Evolutionary conservation across 2,329 filamentous ascomycete species (phyloP), one percentile per base, ranked within the genome.

Genomic region (Fusarium luffae): DNA sequence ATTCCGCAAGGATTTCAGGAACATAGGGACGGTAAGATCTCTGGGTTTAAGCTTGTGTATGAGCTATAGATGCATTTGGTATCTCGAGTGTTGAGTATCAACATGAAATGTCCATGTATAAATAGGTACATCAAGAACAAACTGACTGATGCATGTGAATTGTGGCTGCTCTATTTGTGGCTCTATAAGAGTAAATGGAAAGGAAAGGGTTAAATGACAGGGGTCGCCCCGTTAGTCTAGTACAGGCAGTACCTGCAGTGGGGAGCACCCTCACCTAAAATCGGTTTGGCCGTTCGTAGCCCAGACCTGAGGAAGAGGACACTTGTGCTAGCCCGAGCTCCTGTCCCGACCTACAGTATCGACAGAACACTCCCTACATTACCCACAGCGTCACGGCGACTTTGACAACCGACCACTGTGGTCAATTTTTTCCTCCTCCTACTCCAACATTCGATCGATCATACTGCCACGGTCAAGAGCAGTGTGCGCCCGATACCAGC

Each of bases 1-100:
- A 74, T 83, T 3, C 23, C 60, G 1, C 59, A 75, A 7, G 78
- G 78, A 0, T 82, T 83, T 48, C 78, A 82, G 42, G 75, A 80
- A 58, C 69, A 82, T 56, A 75, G 79, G 1, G 77, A 81, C 55
- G 77, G 78, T 3, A 79, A 76, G 19, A 78, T 83, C n/a, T 81
- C 80, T 0, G 79, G 68, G 0, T 79, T 75, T 41, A 83, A 82
- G 67, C 74, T 83, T 43, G 80, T 83, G 1, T 82, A 82, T 71
- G 72, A 77, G 30, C 44, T 57, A 9, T 48, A 47, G 27, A 21
- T 60, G 10, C 10, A 37, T 37, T 37, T 37, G 10, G 5, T 12
- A 37, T 37, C 18, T 37, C 10, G 34, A n/a, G 18, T 11, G n/a
- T n/a, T n/a, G 18, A 37, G 34, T 18, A 37, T 37, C 34, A 37